Evolutionary conservation across 2,329 filamentous ascomycete species (phyloP).

Genomic region (Pseudocercospora eumusae): DNA sequence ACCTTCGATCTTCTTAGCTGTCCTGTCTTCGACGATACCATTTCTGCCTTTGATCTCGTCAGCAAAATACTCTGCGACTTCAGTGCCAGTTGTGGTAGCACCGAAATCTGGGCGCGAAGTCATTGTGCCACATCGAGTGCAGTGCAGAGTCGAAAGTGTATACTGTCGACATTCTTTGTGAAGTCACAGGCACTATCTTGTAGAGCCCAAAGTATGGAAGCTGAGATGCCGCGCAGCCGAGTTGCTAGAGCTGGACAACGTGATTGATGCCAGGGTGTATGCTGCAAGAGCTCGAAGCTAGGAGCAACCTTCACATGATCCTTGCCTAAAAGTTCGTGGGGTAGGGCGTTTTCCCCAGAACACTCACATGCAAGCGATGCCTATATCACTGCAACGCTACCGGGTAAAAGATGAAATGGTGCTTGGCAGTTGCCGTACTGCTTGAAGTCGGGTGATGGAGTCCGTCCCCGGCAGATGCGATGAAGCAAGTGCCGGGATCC

Average conservation of each 20-base stretch:
- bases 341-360: not conserved
- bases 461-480: not conserved
- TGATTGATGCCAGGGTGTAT: not conserved
- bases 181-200: not conserved
- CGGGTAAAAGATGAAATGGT: not conserved
- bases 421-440: not conserved
- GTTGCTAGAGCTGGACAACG: not conserved
- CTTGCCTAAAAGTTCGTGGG: not conserved
- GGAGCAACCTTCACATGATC: not conserved
- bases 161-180: not conserved
- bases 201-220: not conserved
- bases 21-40: not conserved
- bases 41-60: conserved; percentile 8
- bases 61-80: conserved; percentile 12
- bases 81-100: conserved; percentile 7
- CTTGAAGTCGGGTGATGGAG: not conserved
- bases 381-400: not conserved
- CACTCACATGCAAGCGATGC: not conserved
- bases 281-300: not conserved
- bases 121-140: conserved; percentile 2
- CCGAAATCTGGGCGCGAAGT: conserved; percentile 10
- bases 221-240: not conserved
- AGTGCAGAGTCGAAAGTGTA: not conserved
- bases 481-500: not conserved
- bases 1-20: not conserved